Percentiles rank a stretch among this genome's conserved stretches.
Evolutionary conservation across 139 green algal species (phyloP).

Genomic region (Yamagishiella unicocca): DNA sequence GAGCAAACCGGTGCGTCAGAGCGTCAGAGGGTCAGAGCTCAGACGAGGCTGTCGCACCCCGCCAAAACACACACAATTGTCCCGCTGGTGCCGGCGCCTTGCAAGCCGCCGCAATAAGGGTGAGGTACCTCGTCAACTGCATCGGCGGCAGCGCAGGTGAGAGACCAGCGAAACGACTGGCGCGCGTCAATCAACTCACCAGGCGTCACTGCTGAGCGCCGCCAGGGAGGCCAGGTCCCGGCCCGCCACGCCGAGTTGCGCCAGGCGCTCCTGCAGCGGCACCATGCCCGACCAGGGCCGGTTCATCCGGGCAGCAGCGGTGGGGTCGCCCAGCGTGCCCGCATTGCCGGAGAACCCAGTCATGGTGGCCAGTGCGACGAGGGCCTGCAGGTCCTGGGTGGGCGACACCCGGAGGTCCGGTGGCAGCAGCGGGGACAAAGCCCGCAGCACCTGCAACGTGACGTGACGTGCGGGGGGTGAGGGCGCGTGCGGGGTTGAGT

Average conservation of each 20-base stretch:
- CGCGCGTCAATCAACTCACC: constrained; percentile 19
- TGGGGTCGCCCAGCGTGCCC: too few species aligned
- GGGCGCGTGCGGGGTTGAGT: too few species aligned
- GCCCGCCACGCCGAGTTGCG: constrained; percentile 27
- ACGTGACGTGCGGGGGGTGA: too few species aligned
- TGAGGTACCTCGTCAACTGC: too few species aligned
- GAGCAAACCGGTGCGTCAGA: too few species aligned
- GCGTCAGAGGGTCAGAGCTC: too few species aligned
- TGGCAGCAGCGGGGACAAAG: constrained; percentile 13
- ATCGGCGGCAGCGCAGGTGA: background rate
- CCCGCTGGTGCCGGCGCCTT: too few species aligned
- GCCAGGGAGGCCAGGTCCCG: constrained; percentile 34
- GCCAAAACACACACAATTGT: too few species aligned
- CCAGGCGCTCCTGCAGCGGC: constrained; percentile 47
- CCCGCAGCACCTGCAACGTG: constrained; percentile 5
- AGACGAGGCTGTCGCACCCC: too few species aligned
- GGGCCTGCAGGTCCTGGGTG: constrained; percentile 10
- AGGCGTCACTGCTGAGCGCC: constrained; percentile 12
- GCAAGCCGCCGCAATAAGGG: too few species aligned
- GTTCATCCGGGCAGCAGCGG: background rate
- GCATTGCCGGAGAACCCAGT: too few species aligned
- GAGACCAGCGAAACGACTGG: background rate
- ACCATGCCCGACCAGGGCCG: constrained; percentile 36
- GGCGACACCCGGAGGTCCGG: background rate
- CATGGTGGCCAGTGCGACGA: constrained; percentile 9